Conservation (phyloP, 192 early-diverging fungal species). For the Coemansia sp. region DNA sequence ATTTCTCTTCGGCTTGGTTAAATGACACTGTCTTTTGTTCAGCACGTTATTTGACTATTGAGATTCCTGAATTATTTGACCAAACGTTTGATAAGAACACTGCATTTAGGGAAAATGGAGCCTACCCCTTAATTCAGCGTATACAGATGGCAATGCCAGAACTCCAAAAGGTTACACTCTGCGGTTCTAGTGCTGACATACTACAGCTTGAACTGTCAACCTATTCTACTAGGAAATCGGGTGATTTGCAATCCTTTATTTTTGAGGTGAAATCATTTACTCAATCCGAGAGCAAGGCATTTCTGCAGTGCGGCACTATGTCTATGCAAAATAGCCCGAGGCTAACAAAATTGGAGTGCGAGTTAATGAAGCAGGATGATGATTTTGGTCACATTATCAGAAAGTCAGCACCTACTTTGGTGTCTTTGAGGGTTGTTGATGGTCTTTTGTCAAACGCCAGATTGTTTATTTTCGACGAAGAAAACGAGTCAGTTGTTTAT, state of each 20-base stretch:
- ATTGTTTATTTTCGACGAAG: neutral
- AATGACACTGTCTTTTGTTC: neutral
- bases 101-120: too few relatives aligned
- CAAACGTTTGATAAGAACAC: neutral
- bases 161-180: neutral
- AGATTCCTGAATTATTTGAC: neutral
- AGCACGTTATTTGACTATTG: neutral
- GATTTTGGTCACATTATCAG: neutral
- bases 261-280: neutral
- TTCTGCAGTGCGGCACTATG: neutral
- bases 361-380: neutral
- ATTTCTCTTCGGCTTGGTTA: neutral
- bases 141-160: neutral
- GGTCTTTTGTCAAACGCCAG: neutral
- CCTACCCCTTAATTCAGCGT: neutral
- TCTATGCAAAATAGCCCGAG: neutral
- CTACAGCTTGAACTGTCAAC: neutral
- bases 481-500: neutral
- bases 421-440: neutral
- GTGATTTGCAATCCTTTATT: neutral
- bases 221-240: neutral
- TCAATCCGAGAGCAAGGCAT: too few relatives aligned
- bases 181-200: neutral
- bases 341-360: neutral
- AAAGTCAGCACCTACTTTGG: neutral